Evolutionary conservation across 1,284 basidiomycete genomes (phyloP).

Genomic region (Austroboletus novae-zelandiae): DNA sequence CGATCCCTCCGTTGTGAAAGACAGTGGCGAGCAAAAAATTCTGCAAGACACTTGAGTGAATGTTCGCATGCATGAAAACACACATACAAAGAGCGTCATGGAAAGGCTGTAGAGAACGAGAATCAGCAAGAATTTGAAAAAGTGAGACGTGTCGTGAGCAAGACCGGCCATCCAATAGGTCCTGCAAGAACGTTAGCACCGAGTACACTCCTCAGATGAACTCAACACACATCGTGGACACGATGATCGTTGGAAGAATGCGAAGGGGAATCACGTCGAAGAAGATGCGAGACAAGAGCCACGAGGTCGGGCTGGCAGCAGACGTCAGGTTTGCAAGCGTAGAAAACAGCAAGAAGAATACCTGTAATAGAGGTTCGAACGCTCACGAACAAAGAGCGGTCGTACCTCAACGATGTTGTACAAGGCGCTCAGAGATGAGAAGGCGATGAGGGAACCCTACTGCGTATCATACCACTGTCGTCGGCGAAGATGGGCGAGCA

Average conservation of each 20-base stretch:
- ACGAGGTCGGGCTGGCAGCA: constrained; percentile 67
- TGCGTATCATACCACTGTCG: neutral
- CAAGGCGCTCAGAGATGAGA: constrained; percentile 83
- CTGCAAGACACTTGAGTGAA: constrained; percentile 38
- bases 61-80: constrained; percentile 6
- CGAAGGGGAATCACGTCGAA: constrained; percentile 86
- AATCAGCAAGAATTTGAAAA: constrained; percentile 83
- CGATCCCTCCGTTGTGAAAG: constrained; percentile 83
- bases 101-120: constrained; percentile 74
- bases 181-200: constrained; percentile 37
- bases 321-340: constrained; percentile 5
- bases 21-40: constrained; percentile 84
- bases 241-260: constrained; percentile 80
- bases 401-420: constrained; percentile 83
- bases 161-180: constrained; percentile 94
- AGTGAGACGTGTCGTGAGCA: constrained; percentile 60
- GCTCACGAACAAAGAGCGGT: constrained; percentile 82
- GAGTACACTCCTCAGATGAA: constrained; percentile 19
- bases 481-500: neutral
- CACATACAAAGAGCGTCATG: constrained; percentile 79
- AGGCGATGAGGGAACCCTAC: constrained; percentile 81
- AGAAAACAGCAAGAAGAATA: constrained; percentile 24
- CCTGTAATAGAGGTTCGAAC: constrained; percentile 80
- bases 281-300: constrained; percentile 80
- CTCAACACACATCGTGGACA: constrained; percentile 64